Conservation (phyloP, 768 basidiomycete species). For the Rhodosporidiobolus odoratus region DNA sequence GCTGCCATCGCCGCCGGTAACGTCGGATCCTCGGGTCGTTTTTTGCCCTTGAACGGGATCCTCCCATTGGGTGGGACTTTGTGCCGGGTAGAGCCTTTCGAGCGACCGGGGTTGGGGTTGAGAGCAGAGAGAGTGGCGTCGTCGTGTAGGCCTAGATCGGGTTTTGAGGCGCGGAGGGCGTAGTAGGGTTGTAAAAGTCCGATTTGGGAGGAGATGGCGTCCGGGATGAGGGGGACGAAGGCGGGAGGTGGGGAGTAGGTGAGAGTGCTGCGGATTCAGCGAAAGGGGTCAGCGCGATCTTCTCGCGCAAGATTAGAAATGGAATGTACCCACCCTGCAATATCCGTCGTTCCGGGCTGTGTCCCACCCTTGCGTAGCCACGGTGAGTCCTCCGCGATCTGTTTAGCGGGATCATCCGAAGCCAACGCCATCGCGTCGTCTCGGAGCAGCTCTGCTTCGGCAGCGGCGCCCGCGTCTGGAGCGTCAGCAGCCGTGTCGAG, state of each 20-base stretch:
- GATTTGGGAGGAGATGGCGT: conserved; percentile 69
- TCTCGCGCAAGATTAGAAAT: fast-evolving
- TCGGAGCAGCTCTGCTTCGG: conserved; percentile 63
- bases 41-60: conserved; percentile 31
- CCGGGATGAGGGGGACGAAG: conserved; percentile 65
- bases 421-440: conserved; percentile 46
- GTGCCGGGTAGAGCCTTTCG: conserved; percentile 16
- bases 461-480: conserved; percentile 54
- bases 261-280: conserved; percentile 47
- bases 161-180: conserved; percentile 10
- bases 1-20: conserved; percentile 15
- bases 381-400: conserved; percentile 84
- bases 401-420: conserved; percentile 80
- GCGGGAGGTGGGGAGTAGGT: conserved; percentile 80
- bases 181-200: conserved; percentile 77
- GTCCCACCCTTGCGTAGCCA: conserved; percentile 58
- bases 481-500: conserved; percentile 49
- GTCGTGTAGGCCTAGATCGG: conserved; percentile 20
- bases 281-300: background rate
- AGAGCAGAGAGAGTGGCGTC: background rate
- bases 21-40: conserved; percentile 21
- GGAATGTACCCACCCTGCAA: background rate
- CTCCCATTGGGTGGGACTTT: conserved; percentile 21
- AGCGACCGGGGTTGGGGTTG: conserved; percentile 20
- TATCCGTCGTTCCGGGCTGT: conserved; percentile 44